A percentile compares a stretch with the other conserved stretches of the same genome.
phyloP scores from a whole-genome alignment of 257 asterid genomes.

The Capsicum chinense region DNA sequence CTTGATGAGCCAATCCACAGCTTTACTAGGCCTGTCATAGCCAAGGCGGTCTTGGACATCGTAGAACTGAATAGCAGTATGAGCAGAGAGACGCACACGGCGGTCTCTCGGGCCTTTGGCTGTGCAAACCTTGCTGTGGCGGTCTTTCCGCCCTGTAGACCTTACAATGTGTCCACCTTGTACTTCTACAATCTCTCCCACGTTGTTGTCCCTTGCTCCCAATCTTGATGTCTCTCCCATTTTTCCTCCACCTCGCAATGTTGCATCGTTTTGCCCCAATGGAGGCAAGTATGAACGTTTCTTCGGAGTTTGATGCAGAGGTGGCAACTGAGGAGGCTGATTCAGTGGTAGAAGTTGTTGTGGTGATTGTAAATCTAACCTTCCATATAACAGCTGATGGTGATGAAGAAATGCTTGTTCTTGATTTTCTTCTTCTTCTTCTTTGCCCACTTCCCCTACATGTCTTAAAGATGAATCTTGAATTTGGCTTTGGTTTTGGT shows the following conservation, averaged over 20 bases:
- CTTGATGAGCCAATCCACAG: constrained; percentile 96
- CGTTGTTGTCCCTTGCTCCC: constrained; percentile 44
- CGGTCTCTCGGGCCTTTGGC: constrained; percentile 99
- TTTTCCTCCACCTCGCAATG: constrained; percentile 50
- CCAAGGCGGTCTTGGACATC: constrained; percentile 99
- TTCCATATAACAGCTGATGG: constrained; percentile 26
- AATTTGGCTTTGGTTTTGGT: constrained; percentile 35
- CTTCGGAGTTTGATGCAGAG: constrained; percentile 37
- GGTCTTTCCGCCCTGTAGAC: constrained; percentile 94
- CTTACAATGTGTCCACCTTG: constrained; percentile 98
- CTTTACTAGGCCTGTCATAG: constrained; percentile 99
- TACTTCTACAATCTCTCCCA: constrained; percentile 89
- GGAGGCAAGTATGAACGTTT: constrained; percentile 56
- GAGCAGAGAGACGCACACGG: constrained; percentile 97
- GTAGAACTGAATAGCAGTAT: constrained; percentile 95
- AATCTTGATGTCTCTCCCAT: constrained; percentile 71
- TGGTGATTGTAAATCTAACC: constrained; percentile 12
- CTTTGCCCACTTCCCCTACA: constrained; percentile 41
- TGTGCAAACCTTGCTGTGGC: constrained; percentile 99
- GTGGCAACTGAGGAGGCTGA: constrained; percentile 24
- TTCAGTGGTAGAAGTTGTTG: constrained; percentile 30
- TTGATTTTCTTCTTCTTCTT: constrained; percentile 36
- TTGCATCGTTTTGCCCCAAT: constrained; percentile 60
- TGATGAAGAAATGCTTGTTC: constrained; percentile 33
- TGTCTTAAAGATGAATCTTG: constrained; percentile 36